Conservation (phyloP, 2,329 filamentous ascomycete species). For the Knoxdaviesia proteae region DNA sequence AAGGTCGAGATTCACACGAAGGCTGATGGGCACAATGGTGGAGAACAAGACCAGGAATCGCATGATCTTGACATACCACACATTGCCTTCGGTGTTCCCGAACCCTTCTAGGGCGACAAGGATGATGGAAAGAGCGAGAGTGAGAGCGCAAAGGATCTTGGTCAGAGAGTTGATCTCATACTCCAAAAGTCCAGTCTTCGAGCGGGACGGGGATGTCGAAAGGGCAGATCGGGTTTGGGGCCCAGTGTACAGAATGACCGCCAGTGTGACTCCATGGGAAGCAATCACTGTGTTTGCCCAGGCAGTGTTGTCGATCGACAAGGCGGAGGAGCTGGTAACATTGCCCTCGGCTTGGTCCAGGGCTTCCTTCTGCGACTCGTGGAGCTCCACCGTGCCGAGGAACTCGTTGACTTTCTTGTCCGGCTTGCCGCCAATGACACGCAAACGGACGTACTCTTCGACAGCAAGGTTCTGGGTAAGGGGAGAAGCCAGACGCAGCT, state of each 20-base stretch:
- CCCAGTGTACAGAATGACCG: slow-evolving; percentile 85
- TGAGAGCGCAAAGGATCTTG: slow-evolving; percentile 84
- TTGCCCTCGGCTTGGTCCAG: slow-evolving; percentile 13
- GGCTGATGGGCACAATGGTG: slow-evolving; percentile 94
- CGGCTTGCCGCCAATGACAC: slow-evolving; percentile 69
- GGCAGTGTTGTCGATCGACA: slow-evolving; percentile 91
- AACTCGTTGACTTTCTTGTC: slow-evolving; percentile 93
- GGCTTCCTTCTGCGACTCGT: slow-evolving; percentile 24
- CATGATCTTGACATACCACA: slow-evolving; percentile 95
- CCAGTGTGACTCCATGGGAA: slow-evolving; percentile 72
- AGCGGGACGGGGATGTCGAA: slow-evolving; percentile 77
- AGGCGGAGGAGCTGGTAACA: slow-evolving; percentile 38
- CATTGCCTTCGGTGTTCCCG: slow-evolving; percentile 37
- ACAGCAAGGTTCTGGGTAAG: slow-evolving; percentile 61
- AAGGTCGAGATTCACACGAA: slow-evolving; percentile 91
- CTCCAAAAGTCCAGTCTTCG: slow-evolving; percentile 83
- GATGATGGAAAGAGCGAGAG: slow-evolving; percentile 65
- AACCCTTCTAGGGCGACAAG: slow-evolving; percentile 79
- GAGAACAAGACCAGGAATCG: slow-evolving; percentile 96
- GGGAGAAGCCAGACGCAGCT: slow-evolving; percentile 69
- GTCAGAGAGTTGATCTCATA: slow-evolving; percentile 94
- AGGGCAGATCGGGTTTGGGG: slow-evolving; percentile 83
- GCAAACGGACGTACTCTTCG: slow-evolving; percentile 47
- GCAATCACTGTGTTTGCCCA: slow-evolving; percentile 98
- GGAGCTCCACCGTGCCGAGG: slow-evolving; percentile 64